phyloP scores from a whole-genome alignment of 306 rosid genomes.

The Astragalus membranaceus region DNA sequence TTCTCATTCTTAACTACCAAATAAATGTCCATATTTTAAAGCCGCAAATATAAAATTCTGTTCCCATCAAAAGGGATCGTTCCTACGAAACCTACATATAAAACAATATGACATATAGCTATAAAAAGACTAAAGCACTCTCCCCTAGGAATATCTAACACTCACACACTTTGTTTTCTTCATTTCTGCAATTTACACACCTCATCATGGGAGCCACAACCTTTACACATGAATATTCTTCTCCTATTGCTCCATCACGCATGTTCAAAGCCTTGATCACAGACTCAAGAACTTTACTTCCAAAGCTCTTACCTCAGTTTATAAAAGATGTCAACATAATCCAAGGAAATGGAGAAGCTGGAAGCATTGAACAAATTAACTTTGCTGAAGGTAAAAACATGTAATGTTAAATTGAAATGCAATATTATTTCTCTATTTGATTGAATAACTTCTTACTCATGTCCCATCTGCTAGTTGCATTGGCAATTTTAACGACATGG shows the following conservation, averaged over 20 bases:
- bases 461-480: too few relatives aligned
- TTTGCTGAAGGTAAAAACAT: slow-evolving; percentile 44
- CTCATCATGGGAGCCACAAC: slow-evolving; percentile 44
- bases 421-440: not conserved
- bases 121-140: slow-evolving; percentile 10
- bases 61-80: slow-evolving; percentile 4
- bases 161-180: not conserved
- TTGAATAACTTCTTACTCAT: not conserved
- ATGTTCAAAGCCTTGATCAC: slow-evolving; percentile 62
- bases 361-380: slow-evolving; percentile 68
- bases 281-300: slow-evolving; percentile 50
- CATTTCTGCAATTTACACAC: not conserved
- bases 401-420: too few relatives aligned
- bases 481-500: too few relatives aligned
- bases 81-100: slow-evolving; percentile 16
- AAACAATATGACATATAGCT: not conserved
- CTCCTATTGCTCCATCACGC: slow-evolving; percentile 48
- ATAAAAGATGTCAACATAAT: slow-evolving; percentile 40
- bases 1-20: slow-evolving; percentile 3
- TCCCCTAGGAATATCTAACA: slow-evolving; percentile 4
- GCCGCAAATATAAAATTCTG: not conserved
- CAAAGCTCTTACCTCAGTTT: slow-evolving; percentile 62
- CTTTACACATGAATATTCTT: slow-evolving; percentile 37
- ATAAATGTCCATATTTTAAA: not conserved
- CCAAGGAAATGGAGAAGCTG: slow-evolving; percentile 67